Evolutionary conservation across 768 basidiomycete genomes (phyloP), one percentile per base, ranked within the genome.

Genomic region (Pluteus cervinus): DNA sequence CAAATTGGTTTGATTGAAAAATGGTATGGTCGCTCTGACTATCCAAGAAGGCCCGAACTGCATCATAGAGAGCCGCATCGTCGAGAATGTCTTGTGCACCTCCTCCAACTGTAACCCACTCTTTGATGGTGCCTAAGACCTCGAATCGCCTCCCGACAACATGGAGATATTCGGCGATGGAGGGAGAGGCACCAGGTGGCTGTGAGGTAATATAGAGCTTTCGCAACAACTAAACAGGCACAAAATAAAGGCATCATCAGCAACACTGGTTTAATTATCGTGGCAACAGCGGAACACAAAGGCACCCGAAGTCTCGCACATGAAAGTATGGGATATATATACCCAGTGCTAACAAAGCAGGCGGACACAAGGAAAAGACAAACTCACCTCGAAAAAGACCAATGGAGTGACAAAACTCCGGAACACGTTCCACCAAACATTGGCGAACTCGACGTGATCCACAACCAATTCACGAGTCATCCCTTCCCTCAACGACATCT

Each of bases 401-500:
- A 82, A 56, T 0, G 88, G 87, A 0, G 82, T 79, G 7, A 90
- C 75, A 46, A 90, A 87, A 49, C 83, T 86, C 28, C 88, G 69
- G 53, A 86, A 91, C 14, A 76, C 75, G 43, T 73, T 79, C 86
- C 87, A 91, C 86, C 87, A 91, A 3, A 86, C 73, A 29, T 66
- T 68, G 2, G 78, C 69, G 59, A 86, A 90, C 51, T 89, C 87
- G 2, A 52, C 62, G 30, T 77, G 72, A 60, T 90, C 87, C 10
- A 90, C 72, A 17, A 77, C 64, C 29, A 89, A 61, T 33, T 85
- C 79, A 23, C 85, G 66, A 0, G 82, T 83, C 62, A 76, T 83
- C 2, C 79, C 78, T 45, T 86, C 83, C 15, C 77, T 64, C 29
- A 90, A 56, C 1, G 85, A 78, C 64, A 84, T 86, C 56, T 90